Base-by-base conservation (phyloP, 2,329 filamentous ascomycete genomes). In the Aspergillus versicolor region DNA sequence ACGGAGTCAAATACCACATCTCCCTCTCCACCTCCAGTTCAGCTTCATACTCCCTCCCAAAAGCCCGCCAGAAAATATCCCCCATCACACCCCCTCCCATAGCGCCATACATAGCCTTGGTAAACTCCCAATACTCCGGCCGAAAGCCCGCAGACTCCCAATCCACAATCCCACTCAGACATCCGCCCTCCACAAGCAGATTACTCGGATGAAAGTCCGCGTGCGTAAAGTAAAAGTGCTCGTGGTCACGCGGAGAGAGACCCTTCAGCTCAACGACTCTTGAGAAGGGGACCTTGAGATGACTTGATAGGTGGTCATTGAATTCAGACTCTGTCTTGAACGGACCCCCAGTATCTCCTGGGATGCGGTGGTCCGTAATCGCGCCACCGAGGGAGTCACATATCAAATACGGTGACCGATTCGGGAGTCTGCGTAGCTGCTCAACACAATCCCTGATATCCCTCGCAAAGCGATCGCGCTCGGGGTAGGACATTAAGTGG, bases 41-140 rank as follows among this genome's bases (percentile, higher is more conserved):
- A 27, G n/a, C 15, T 9, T 49, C 47, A 40, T 49, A 49, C 21
- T 41, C 19, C 5, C 12, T 12, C 1, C 19, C 34, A 38, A 49
- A 49, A 1, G 12, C 22, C 2, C 13, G 47, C 32, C 47, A 24
- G 12, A 13, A 40, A 4, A 49, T 38, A 17, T 49, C 47, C 2
- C 22, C 11, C 37, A 13, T 8, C n/a, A 7, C 3, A 21, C 34
- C 5, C 13, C 21, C 3, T 3, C 13, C n/a, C 21, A 5, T 13
- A 9, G 12, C 19, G 3, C 48, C 24, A 48, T 62, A 65, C 57
- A 65, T 64, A 5, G 61, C 59, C 54, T 66, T 67, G 0, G 66
- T 67, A 27, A 65, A 68, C 46, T 67, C 65, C 67, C 69, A 70
- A 52, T 68, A 68, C 47, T 63, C 65, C 17, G 66, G 67, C 44